Percentiles rank a stretch among this genome's conserved stretches.
phyloP scores from a whole-genome alignment of 768 basidiomycete species.

The Kwoniella heveanensis region DNA sequence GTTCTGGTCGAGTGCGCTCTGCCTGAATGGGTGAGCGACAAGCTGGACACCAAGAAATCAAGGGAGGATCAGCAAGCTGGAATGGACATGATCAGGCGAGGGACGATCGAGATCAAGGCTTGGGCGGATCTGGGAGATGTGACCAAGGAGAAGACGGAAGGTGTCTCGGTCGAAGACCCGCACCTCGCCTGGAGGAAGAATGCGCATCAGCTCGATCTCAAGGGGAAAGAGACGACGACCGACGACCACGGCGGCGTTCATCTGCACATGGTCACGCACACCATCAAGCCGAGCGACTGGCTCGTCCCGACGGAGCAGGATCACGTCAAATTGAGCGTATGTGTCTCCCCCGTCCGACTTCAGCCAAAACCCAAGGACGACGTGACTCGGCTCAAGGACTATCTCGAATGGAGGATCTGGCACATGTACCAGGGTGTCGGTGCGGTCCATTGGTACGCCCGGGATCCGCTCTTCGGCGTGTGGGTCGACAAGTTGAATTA shows the following conservation, averaged over 20 bases:
- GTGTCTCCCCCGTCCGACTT: conserved; percentile 14
- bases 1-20: conserved; percentile 10
- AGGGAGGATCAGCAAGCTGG: not conserved
- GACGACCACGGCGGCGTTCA: not conserved
- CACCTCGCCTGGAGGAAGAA: conserved; percentile 5
- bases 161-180: not conserved
- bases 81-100: not conserved
- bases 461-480: conserved; percentile 1
- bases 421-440: conserved; percentile 21
- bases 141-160: conserved; percentile 2
- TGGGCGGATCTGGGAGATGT: conserved; percentile 4
- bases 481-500: conserved; percentile 14
- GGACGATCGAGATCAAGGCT: not conserved
- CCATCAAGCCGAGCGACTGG: conserved; percentile 3
- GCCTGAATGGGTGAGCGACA: conserved; percentile 7
- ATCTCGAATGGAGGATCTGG: conserved; percentile 20
- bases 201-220: conserved; percentile 2
- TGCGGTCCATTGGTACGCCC: conserved; percentile 15
- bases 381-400: not conserved
- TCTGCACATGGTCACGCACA: not conserved
- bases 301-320: not conserved
- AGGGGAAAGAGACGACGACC: not conserved
- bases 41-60: not conserved
- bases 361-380: conserved; percentile 1
- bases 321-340: conserved; percentile 4